Base-by-base conservation (phyloP, 176 grass and related monocot species). In the Oryza glaberrima region DNA sequence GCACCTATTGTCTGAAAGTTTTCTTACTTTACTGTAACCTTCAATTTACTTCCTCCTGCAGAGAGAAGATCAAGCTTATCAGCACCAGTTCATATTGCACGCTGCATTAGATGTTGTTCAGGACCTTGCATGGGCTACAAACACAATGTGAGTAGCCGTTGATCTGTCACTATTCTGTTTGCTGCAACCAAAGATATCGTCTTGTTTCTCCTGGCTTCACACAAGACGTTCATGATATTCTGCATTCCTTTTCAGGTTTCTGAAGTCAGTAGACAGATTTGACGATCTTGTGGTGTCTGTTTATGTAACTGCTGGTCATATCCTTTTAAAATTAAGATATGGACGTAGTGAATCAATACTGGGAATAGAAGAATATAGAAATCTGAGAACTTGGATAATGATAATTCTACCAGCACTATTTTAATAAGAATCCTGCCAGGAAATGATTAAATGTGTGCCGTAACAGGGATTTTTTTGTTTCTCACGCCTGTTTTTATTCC, bases 251-350 rank as follows among this genome's bases (percentile, higher is more conserved):
- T 93, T 82, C 88, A 98, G 95, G 91, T 95, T 94, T 77, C 49
- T 94, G 89, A 90, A 81, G 81, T 90, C 93, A 20, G 91, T 94
- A 68, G 89, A 98, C 83, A 91, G 83, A 87, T 98, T 92, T 43
- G 85, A 89, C 34, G 91, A 95, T 76, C 86, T 94, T 79, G 81
- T 74, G 3, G 89, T 95, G 36, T 94, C 91, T 65, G 93, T 90
- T 26, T 92, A 95, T 87, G 85, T 92, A 81, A 92, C 93, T 79
- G 89, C 89, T 60, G 91, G 91, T 86, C 83, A 95, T 95, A 92
- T 98, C 93, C 91, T 94, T 78, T 70, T 20, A 88, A 38, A 11
- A 56, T 2, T n/a, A 65, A 69, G 4, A 44, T 45, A 10, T 2
- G 79, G 20, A 25, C 14, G 11, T 68, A 73, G 4, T 68, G 11